phyloP scores from a whole-genome alignment of 306 rosid genomes.

The Cucumis sativus region Cucumber_9930_V3 NC_026657.2:10074001-10074500 shows the following conservation, averaged over 20 bases:
- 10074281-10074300: not conserved
- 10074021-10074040: slow-evolving; percentile 28
- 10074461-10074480: not conserved
- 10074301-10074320: not conserved
- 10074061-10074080: not conserved
- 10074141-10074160: not conserved
- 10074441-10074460: not conserved
- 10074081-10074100: too few relatives aligned
- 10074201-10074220: not conserved
- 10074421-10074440: not conserved
- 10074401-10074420: not conserved
- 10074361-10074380: not conserved
- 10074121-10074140: not conserved
- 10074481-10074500: not conserved
- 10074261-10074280: not conserved
- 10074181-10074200: not conserved
- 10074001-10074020: slow-evolving; percentile 49
- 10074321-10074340: not conserved
- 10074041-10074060: not conserved
- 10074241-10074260: not conserved
- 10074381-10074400: not conserved
- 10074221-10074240: not conserved
- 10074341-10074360: not conserved
- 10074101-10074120: too few relatives aligned
- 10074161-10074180: not conserved